phyloP scores from a whole-genome alignment of 2,329 filamentous ascomycete genomes.

The Xylariaceae sp. region DNA sequence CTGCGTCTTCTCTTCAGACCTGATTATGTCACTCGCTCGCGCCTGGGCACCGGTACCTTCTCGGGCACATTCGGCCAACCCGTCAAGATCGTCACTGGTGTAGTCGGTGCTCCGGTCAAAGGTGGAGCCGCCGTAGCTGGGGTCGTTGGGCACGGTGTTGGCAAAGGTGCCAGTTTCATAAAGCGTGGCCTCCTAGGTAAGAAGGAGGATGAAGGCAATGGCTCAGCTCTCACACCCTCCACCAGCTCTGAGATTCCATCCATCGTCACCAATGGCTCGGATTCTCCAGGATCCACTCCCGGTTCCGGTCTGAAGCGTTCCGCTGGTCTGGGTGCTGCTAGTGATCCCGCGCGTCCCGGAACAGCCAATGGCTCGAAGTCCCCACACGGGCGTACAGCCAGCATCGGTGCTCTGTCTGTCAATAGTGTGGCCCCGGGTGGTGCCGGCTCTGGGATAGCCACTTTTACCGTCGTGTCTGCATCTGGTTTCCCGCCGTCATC shows the following conservation, averaged over 20 bases:
- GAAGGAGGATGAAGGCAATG: constrained; percentile 63
- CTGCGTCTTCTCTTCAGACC: constrained; percentile 90
- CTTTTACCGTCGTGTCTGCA: constrained; percentile 78
- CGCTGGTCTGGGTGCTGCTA: constrained; percentile 41
- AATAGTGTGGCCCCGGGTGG: constrained; percentile 64
- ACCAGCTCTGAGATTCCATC: constrained; percentile 47
- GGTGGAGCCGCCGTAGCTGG: constrained; percentile 78
- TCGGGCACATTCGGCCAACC: constrained; percentile 85
- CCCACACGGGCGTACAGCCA: constrained; percentile 56
- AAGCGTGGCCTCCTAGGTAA: constrained; percentile 79
- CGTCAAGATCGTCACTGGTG: constrained; percentile 81
- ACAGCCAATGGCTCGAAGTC: constrained; percentile 38
- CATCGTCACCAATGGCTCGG: constrained; percentile 47
- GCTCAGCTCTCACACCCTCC: constrained; percentile 43
- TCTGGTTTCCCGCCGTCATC: constrained; percentile 74
- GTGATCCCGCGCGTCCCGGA: constrained; percentile 38
- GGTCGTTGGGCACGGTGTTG: constrained; percentile 74
- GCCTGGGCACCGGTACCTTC: constrained; percentile 92
- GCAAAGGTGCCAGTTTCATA: constrained; percentile 89
- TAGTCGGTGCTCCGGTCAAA: constrained; percentile 89
- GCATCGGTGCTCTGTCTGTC: constrained; percentile 66
- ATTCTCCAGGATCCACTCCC: constrained; percentile 38
- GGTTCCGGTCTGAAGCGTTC: constrained; percentile 44
- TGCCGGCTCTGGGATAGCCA: constrained; percentile 72
- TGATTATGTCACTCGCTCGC: constrained; percentile 82